A percentile compares a stretch with the other conserved stretches of the same genome.
Conservation (phyloP, 139 green algal species). For the Tetraselmis chui region DNA sequence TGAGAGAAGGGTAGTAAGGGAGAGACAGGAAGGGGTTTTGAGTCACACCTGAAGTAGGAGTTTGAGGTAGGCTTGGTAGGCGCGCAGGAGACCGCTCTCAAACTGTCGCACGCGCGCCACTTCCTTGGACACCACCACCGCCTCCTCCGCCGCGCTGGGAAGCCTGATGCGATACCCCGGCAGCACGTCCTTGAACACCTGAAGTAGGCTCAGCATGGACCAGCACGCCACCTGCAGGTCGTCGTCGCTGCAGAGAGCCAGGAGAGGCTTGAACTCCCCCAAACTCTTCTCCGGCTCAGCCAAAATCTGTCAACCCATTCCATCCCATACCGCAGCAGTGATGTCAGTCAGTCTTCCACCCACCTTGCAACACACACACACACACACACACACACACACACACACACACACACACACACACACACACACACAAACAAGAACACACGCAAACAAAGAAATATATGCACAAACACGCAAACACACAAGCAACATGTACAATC, state of each 20-base stretch:
- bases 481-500: not conserved
- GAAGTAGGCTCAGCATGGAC: constrained; percentile 68
- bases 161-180: constrained; percentile 79
- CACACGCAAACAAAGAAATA: not conserved
- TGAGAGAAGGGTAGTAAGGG: no score
- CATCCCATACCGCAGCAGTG: no score
- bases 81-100: constrained; percentile 65
- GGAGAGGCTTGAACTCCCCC: constrained; percentile 26
- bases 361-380: not conserved
- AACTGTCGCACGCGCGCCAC: constrained; percentile 68
- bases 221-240: constrained; percentile 52
- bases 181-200: constrained; percentile 80
- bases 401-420: not conserved
- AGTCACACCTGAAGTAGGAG: constrained; percentile 36
- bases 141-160: constrained; percentile 60
- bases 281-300: constrained; percentile 58
- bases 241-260: constrained; percentile 23
- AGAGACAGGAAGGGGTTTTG: no score
- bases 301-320: no score
- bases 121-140: constrained; percentile 70
- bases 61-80: constrained; percentile 78
- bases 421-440: not conserved
- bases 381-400: not conserved
- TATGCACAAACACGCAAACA: not conserved
- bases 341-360: no score